Percentiles rank a stretch among this genome's conserved stretches.
These are phyloP conservation scores for Gossypium longicalyx DNA, from an alignment of 345 rosid species.

Conservation along the genomic window DNA sequence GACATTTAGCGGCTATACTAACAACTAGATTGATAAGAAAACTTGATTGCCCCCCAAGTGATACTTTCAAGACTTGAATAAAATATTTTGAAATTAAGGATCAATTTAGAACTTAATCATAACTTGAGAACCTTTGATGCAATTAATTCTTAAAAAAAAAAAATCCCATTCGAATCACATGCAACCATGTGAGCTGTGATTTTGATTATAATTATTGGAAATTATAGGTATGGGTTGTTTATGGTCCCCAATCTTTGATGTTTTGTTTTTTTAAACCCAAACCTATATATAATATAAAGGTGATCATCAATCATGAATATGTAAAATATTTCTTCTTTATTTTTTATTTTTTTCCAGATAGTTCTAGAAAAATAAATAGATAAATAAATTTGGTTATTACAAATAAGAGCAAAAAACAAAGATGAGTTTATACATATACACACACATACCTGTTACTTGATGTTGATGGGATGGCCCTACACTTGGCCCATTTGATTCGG, in stretches of 20 bases:
- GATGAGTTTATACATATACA: not conserved
- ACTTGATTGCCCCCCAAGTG: too few relatives aligned
- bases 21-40: too few relatives aligned
- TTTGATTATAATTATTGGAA: conserved; percentile 13
- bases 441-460: not conserved
- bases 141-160: too few relatives aligned
- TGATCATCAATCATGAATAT: not conserved
- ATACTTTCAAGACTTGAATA: too few relatives aligned
- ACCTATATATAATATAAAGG: not conserved
- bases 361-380: not conserved
- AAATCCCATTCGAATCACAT: conserved; percentile 36
- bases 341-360: not conserved
- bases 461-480: too few relatives aligned
- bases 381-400: not conserved
- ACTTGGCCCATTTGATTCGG: too few relatives aligned
- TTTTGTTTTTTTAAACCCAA: conserved; percentile 17
- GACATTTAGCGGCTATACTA: too few relatives aligned
- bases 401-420: not conserved
- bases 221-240: conserved; percentile 45
- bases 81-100: too few relatives aligned
- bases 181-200: conserved; percentile 33
- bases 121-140: too few relatives aligned
- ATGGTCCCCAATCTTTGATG: conserved; percentile 38
- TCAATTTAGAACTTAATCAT: too few relatives aligned
- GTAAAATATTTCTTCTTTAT: not conserved